Base-by-base conservation (phyloP, 768 basidiomycete genomes). In the Termitomyces sp. region DNA sequence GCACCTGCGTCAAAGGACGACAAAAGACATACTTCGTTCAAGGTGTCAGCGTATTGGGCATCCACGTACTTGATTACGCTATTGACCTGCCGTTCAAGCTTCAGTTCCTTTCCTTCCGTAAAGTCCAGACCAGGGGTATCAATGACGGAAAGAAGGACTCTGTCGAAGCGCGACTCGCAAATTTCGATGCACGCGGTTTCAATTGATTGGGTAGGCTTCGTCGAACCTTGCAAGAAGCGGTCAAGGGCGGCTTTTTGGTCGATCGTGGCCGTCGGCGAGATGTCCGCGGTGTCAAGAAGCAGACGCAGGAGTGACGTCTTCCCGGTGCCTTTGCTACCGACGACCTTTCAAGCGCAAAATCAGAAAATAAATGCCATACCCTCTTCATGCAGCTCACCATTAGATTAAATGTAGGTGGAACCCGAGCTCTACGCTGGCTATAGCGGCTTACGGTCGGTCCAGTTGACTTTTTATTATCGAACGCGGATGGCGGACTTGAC, bases 71-170 rank as follows among this genome's bases (percentile, higher is more conserved):
- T 90, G 66, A 93, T 79, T 34, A 94, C 73, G 12, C 72, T 64
- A 36, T 84, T 85, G 18, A 94, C 87, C 69, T 91, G 88, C 55
- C 88, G 81, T 66, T 94, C 92, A 54, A 94, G 78, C 69, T 80
- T 84, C 59, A 94, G 72, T 70, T 92, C 91, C 61, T 78, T 81
- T 36, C 90, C 87, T 51, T 82, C 78, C 44, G 77, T 64, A 68
- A 91, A 92, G 67, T 92, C 90, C 51, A 93, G 73, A 5, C 92
- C 92, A 29, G 92, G 92, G 1, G 92, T 94, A 65, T 94, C 92
- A 60, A 91, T 88, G 56, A 90, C 88, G 15, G 87, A 87, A 63
- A 94, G 80, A 24, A 87, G 70, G 47, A 94, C 76, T 37, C 92
- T 79, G 69, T 94, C 92, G 64, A 85, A 88, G 62, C 85, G 83